Conservation (phyloP, 2,329 filamentous ascomycete species). For the Colletotrichum viniferum region DNA sequence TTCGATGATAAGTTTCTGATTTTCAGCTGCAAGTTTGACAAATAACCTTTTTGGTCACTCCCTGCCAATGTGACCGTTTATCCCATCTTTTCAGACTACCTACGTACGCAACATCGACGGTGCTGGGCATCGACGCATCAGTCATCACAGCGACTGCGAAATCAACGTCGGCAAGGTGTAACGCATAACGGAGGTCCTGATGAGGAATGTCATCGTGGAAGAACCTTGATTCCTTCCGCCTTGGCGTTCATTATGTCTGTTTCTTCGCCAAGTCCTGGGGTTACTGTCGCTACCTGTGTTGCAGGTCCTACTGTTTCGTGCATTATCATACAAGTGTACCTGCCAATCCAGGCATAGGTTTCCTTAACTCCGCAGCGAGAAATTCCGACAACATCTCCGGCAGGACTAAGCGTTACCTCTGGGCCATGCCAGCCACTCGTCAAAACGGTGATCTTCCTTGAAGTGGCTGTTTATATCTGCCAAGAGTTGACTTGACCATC, state of each 20-base stretch:
- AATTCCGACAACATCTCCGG: not conserved
- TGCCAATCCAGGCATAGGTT: not conserved
- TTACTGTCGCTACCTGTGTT: not conserved
- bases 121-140: not conserved
- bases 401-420: not conserved
- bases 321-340: not conserved
- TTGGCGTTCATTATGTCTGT: not conserved
- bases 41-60: not conserved
- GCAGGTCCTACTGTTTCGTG: not conserved
- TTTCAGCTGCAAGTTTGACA: not conserved
- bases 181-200: not conserved
- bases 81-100: not conserved
- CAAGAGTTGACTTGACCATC: not conserved
- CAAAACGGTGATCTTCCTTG: not conserved
- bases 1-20: not conserved
- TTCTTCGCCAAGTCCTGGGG: not conserved
- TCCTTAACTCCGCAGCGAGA: not conserved
- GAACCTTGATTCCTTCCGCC: not conserved
- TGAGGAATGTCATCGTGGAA: not conserved
- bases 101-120: not conserved
- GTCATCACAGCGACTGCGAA: not conserved
- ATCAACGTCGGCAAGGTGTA: not conserved
- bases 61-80: not conserved
- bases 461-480: not conserved
- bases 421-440: not conserved